Conservation (phyloP, 306 rosid genomes). For the Cucurbita ficifolia region DNA sequence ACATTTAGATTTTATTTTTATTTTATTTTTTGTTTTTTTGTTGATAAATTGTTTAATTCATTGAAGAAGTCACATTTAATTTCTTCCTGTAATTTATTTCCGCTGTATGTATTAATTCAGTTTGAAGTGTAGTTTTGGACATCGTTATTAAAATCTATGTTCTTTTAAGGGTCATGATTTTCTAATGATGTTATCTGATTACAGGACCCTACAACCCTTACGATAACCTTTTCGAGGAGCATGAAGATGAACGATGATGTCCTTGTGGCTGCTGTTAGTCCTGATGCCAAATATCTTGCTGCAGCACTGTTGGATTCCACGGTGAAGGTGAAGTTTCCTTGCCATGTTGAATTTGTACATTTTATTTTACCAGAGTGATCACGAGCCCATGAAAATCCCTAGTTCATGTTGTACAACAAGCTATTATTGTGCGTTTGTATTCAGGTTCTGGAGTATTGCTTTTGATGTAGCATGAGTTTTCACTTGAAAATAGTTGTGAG, state of each 20-base stretch:
- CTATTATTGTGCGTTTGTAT: neutral
- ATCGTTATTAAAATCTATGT: neutral
- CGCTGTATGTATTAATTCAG: neutral
- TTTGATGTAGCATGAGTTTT: neutral
- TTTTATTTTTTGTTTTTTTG: neutral
- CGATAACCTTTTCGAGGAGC: conserved; percentile 47
- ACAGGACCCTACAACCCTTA: conserved; percentile 54
- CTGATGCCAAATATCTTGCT: conserved; percentile 78
- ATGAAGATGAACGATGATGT: conserved; percentile 86
- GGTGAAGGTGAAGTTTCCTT: conserved; percentile 53
- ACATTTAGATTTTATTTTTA: neutral
- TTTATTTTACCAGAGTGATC: neutral
- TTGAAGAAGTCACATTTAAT: neutral
- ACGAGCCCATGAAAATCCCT: neutral
- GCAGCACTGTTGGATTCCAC: conserved; percentile 71
- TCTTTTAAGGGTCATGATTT: neutral
- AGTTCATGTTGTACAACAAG: neutral
- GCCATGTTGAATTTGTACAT: conserved; percentile 5
- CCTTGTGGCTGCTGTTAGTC: conserved; percentile 68
- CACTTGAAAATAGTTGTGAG: neutral
- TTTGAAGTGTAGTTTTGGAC: neutral
- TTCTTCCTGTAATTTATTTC: neutral
- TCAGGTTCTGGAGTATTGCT: neutral
- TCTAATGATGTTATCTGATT: conserved; percentile 14
- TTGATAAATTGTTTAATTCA: neutral